A percentile compares a stretch with the other conserved stretches of the same genome.
phyloP scores from a whole-genome alignment of 768 basidiomycete species.

The Psilocybe cyanescens region DNA sequence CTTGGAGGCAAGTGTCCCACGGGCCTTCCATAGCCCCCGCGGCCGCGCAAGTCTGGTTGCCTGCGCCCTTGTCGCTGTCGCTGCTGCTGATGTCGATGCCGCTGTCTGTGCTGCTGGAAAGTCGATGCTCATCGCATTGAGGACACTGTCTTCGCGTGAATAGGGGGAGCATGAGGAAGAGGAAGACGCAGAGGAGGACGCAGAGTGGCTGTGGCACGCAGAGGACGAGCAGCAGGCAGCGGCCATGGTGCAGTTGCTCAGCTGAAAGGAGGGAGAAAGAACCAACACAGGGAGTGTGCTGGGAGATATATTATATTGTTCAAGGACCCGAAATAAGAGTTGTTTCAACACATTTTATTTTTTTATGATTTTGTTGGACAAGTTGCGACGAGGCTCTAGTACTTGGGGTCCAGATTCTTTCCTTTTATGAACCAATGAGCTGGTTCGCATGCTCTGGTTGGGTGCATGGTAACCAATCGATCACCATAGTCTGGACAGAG shows the following conservation, averaged over 20 bases:
- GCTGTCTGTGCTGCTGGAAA: not conserved
- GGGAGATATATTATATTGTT: not conserved
- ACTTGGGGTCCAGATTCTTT: not conserved
- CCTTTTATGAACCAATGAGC: not conserved
- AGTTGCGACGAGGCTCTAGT: not conserved
- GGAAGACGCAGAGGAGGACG: not conserved
- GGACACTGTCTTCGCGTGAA: not conserved
- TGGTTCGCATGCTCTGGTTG: not conserved
- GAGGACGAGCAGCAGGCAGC: not conserved
- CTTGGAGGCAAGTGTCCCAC: slow-evolving; percentile 33
- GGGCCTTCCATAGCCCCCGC: slow-evolving; percentile 48
- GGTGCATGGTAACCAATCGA: not conserved
- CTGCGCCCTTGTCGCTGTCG: not conserved
- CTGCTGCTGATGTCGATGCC: not conserved
- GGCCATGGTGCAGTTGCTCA: not conserved
- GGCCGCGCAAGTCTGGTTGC: not conserved
- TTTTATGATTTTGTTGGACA: not conserved
- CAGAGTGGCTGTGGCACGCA: not conserved
- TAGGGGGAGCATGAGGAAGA: not conserved
- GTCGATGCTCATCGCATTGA: not conserved
- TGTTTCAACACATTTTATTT: not conserved
- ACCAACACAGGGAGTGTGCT: not conserved
- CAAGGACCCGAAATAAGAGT: not conserved
- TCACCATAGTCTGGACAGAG: slow-evolving; percentile 7
- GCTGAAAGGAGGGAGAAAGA: not conserved